phyloP scores from a whole-genome alignment of 352 stramenopile genomes.

The Bremia lactucae region DNA sequence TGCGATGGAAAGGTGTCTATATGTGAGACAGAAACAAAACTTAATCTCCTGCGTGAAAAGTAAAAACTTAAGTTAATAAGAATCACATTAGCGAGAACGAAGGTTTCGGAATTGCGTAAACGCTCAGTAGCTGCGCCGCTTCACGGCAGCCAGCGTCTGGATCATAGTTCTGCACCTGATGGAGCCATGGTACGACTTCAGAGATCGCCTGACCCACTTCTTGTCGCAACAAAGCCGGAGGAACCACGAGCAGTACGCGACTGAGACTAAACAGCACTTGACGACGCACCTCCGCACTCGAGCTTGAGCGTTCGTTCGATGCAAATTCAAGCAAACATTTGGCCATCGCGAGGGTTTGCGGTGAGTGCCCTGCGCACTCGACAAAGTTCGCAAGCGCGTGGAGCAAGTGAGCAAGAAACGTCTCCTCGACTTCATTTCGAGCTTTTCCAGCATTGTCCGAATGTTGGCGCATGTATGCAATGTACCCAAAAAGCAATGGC shows the following conservation, averaged over 20 bases:
- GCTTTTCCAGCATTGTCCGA: slow-evolving; percentile 10
- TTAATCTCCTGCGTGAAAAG: too few relatives aligned
- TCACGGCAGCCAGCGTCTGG: slow-evolving; percentile 63
- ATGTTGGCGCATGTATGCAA: slow-evolving; percentile 39
- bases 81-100: too few relatives aligned
- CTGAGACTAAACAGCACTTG: slow-evolving; percentile 69
- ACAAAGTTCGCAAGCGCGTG: slow-evolving; percentile 58
- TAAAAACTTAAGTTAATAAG: too few relatives aligned
- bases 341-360: slow-evolving; percentile 50
- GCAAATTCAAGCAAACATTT: slow-evolving; percentile 63
- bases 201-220: slow-evolving; percentile 38
- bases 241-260: slow-evolving; percentile 52
- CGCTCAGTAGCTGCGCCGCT: slow-evolving; percentile 38
- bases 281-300: slow-evolving; percentile 42
- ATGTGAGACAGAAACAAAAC: too few relatives aligned
- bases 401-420: slow-evolving; percentile 61
- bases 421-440: slow-evolving; percentile 46
- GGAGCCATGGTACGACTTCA: slow-evolving; percentile 45
- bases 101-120: too few relatives aligned
- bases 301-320: slow-evolving; percentile 39
- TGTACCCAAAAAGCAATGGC: slow-evolving; percentile 61
- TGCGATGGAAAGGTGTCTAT: too few relatives aligned
- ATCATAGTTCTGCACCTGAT: slow-evolving; percentile 30
- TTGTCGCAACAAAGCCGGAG: slow-evolving; percentile 41
- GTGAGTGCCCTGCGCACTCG: slow-evolving; percentile 49